A percentile compares a stretch with the other conserved stretches of the same genome.
Conservation (phyloP, 1,139 yeast species). For the Suhomyces bolitotheri region DNA sequence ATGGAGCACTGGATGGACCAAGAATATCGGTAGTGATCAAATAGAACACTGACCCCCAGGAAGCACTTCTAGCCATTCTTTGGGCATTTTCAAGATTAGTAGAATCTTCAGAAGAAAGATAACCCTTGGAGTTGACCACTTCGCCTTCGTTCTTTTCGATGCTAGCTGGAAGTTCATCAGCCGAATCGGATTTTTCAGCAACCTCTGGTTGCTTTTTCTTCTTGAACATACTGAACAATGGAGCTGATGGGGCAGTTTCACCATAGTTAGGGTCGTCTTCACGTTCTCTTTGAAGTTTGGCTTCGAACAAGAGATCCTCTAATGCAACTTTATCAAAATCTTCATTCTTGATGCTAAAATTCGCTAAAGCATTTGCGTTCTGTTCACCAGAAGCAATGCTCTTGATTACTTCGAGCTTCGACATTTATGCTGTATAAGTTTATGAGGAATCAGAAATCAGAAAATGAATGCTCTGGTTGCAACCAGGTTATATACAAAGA, state of each 20-base stretch:
- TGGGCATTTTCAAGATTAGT: conserved; percentile 2
- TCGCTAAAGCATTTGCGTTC: neutral
- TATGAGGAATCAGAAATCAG: neutral
- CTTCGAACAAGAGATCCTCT: neutral
- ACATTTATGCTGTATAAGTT: conserved; percentile 1
- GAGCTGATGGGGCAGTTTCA: neutral
- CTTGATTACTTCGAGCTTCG: conserved; percentile 3
- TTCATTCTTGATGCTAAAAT: neutral
- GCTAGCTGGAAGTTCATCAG: neutral
- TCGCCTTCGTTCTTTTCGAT: neutral
- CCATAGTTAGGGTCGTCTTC: conserved; percentile 1
- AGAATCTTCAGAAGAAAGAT: conserved; percentile 1
- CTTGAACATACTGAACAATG: neutral
- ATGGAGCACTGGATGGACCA: conserved; percentile 6
- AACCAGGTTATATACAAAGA: too few species aligned
- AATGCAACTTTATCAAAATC: neutral
- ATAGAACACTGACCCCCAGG: conserved; percentile 5
- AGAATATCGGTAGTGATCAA: conserved; percentile 7
- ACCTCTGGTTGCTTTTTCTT: neutral
- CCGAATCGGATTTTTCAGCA: neutral
- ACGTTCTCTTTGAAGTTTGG: conserved; percentile 3
- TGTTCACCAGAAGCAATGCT: conserved; percentile 4
- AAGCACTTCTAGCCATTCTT: conserved; percentile 3
- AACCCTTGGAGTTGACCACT: neutral
- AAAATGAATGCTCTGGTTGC: neutral